phyloP scores from a whole-genome alignment of 129 eudicot genomes.

The Calendula officinalis region DNA sequence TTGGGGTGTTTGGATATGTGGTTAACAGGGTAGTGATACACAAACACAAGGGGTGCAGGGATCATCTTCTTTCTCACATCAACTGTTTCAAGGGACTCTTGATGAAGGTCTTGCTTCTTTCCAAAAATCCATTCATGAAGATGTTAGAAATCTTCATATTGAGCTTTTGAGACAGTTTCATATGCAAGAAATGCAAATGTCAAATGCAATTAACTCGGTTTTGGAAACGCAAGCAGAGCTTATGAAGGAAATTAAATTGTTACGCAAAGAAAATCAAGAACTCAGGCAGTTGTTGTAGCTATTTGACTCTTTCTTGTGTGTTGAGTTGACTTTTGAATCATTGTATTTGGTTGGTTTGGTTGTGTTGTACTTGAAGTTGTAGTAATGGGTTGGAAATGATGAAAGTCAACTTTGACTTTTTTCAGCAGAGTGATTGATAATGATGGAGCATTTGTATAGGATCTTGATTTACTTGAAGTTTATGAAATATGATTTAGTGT shows the following conservation, averaged over 20 bases:
- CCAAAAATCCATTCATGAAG: constrained; percentile 94
- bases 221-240: constrained; percentile 81
- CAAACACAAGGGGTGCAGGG: constrained; percentile 66
- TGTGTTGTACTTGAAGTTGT: constrained; percentile 23
- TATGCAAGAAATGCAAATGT: constrained; percentile 89
- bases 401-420: constrained; percentile 19
- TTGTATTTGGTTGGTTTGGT: constrained; percentile 23
- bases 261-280: constrained; percentile 77
- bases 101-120: constrained; percentile 89
- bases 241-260: constrained; percentile 70
- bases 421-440: constrained; percentile 6
- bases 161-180: constrained; percentile 90
- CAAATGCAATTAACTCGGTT: constrained; percentile 55
- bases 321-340: constrained; percentile 13
- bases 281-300: constrained; percentile 67
- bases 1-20: not conserved
- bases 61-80: constrained; percentile 73
- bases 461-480: constrained; percentile 20
- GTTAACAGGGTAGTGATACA: constrained; percentile 52
- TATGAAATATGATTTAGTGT: constrained; percentile 15
- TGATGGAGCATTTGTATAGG: constrained; percentile 23
- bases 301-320: constrained; percentile 5
- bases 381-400: constrained; percentile 7
- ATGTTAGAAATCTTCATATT: constrained; percentile 89
- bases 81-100: constrained; percentile 91